These are phyloP conservation scores for Domatiomyces globalis DNA, from an alignment of 2,329 filamentous ascomycete genomes.

Conservation along the genomic window DNA sequence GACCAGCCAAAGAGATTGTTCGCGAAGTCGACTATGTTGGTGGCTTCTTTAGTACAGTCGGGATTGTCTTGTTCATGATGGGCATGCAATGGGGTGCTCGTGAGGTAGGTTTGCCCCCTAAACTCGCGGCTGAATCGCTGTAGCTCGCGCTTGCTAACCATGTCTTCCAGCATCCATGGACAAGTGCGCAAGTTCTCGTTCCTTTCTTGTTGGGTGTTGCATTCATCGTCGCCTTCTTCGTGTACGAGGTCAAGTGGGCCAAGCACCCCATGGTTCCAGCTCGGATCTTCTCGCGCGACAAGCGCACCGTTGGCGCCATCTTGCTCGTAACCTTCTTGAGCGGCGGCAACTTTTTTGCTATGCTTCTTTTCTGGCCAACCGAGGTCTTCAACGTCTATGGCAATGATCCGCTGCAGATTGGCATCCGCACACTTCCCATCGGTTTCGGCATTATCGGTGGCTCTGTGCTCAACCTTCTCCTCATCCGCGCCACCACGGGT, in stretches of 20 bases:
- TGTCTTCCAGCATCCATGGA: conserved; percentile 29
- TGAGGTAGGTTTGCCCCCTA: conserved; percentile 20
- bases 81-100: conserved; percentile 40
- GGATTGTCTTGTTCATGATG: conserved; percentile 35
- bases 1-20: conserved; percentile 29
- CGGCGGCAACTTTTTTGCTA: conserved; percentile 44
- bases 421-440: conserved; percentile 51
- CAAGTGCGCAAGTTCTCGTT: conserved; percentile 31
- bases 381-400: conserved; percentile 53
- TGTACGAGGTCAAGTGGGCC: conserved; percentile 35
- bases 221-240: conserved; percentile 28
- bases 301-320: conserved; percentile 37
- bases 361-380: conserved; percentile 47
- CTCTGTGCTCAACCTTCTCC: conserved; percentile 43
- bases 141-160: conserved; percentile 5
- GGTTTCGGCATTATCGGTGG: conserved; percentile 50
- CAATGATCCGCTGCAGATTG: conserved; percentile 45
- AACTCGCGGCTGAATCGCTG: not conserved
- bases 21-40: conserved; percentile 38
- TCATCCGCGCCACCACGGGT: conserved; percentile 44
- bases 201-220: conserved; percentile 33
- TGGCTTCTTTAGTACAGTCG: conserved; percentile 34
- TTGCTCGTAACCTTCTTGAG: conserved; percentile 46
- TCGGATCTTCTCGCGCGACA: conserved; percentile 18
- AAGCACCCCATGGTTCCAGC: conserved; percentile 34